These are phyloP conservation scores for Postia placenta DNA, from an alignment of 768 basidiomycete species.

Conservation along the genomic window DNA sequence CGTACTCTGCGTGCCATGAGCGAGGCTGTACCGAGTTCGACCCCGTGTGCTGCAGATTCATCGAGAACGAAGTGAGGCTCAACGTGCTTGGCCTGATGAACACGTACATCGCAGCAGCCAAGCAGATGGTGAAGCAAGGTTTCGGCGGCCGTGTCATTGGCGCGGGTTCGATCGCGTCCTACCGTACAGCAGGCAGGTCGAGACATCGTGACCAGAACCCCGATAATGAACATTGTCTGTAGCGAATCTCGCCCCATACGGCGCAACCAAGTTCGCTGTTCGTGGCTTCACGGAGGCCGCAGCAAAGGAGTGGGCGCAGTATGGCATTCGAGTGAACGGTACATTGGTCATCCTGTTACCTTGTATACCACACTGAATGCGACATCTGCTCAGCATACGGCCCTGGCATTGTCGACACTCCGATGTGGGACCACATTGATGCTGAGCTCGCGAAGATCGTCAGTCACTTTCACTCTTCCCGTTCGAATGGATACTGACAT, in stretches of 20 bases:
- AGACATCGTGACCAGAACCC: no score
- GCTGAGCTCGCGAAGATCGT: slow-evolving; percentile 23
- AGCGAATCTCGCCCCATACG: slow-evolving; percentile 27
- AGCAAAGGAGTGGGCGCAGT: slow-evolving; percentile 27
- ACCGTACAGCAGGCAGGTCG: slow-evolving; percentile 21
- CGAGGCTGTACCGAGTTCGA: not conserved
- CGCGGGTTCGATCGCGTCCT: slow-evolving; percentile 26
- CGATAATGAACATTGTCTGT: not conserved
- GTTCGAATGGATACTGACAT: not conserved
- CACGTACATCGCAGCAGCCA: slow-evolving; percentile 27
- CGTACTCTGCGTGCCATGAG: slow-evolving; percentile 4
- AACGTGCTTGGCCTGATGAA: slow-evolving; percentile 27
- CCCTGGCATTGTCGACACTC: slow-evolving; percentile 27
- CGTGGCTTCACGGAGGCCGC: slow-evolving; percentile 28
- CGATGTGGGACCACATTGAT: slow-evolving; percentile 29
- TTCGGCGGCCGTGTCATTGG: slow-evolving; percentile 26
- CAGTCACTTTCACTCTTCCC: slow-evolving; percentile 1
- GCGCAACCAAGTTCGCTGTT: slow-evolving; percentile 28
- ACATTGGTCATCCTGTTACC: not conserved
- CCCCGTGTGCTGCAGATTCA: slow-evolving; percentile 12
- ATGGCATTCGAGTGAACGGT: slow-evolving; percentile 29
- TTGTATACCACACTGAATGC: not conserved
- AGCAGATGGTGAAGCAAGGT: slow-evolving; percentile 30
- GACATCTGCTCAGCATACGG: slow-evolving; percentile 18
- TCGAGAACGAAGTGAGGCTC: slow-evolving; percentile 23